Base-by-base conservation (phyloP, 768 basidiomycete genomes). In the Boletus coccyginus region DNA sequence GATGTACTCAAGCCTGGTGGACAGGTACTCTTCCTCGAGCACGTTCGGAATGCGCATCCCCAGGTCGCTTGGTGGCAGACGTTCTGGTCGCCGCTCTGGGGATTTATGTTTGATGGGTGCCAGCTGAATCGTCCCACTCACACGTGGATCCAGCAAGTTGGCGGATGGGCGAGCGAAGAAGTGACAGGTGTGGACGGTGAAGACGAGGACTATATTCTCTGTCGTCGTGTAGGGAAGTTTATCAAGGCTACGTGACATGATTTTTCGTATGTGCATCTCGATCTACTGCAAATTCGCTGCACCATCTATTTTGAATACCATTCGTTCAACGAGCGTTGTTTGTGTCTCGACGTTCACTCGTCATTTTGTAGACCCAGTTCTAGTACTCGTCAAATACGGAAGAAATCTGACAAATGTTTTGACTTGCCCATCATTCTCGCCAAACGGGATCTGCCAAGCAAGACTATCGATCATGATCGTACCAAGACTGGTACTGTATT, bases 61-160 rank as follows among this genome's bases (percentile, higher is more conserved):
- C 82, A 86, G 57, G 80, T 88, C 3, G 80, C 80, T 9, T 81
- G 83, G 81, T 90, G 88, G 87, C 90, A 92, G 68, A 58, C 74
- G 0, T 77, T 88, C 47, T 90, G 88, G 89, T 78, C 85, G 3
- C 88, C 88, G 0, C 7, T 90, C 6, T 92, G 90, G 90, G 64
- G 66, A 7, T 41, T 76, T 1, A 69, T 73, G 2, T 83, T 86
- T 52, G 86, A 83, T 61, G 88, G 88, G 14, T 90, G 89, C 62
- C 73, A 73, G 56, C 62, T 90, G 41, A 85, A 88, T 59, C 74
- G 83, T 8, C 81, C 83, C 12, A 79, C 81, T 3, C 77, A 75
- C 33, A 13, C 78, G 0, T 82, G 77, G 74, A 61, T 85, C 12
- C 70, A 76, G 21, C 71, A 72, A 50, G 66, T 68, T 38, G 78